Percentiles rank a stretch among this genome's conserved stretches.
Evolutionary conservation across 2,329 filamentous ascomycete species (phyloP).

Genomic region (Aspergillus sp.): DNA sequence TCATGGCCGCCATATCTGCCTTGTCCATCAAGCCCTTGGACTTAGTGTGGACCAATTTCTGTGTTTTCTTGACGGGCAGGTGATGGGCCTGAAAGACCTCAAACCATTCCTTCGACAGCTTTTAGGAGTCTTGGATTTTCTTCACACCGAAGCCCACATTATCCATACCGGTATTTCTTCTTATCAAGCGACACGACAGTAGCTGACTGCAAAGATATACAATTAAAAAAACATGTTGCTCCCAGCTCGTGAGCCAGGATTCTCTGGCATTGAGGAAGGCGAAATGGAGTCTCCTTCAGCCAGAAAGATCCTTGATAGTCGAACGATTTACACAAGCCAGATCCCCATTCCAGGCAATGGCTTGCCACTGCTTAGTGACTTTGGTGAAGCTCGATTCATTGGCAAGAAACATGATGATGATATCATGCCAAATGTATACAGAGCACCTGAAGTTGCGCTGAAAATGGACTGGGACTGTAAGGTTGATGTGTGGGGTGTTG

Average conservation of each 20-base stretch:
- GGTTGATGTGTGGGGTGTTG: constrained; percentile 28
- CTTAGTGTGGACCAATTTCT: constrained; percentile 17
- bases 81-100: constrained; percentile 17
- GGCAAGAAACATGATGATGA: constrained; percentile 10
- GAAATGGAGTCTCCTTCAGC: constrained; percentile 21
- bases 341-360: constrained; percentile 12
- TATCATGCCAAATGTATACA: constrained; percentile 23
- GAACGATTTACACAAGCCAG: constrained; percentile 23
- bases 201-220: constrained; percentile 18
- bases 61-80: constrained; percentile 8
- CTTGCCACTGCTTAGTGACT: constrained; percentile 21
- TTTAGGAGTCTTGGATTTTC: constrained; percentile 21
- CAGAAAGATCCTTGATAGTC: constrained; percentile 21
- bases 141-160: constrained; percentile 20
- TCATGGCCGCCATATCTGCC: constrained; percentile 16
- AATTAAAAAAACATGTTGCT: constrained; percentile 20
- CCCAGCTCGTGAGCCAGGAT: constrained; percentile 26
- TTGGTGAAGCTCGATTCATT: constrained; percentile 21
- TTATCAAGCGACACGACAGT: neutral
- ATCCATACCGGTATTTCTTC: constrained; percentile 21
- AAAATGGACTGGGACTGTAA: constrained; percentile 23
- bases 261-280: constrained; percentile 21
- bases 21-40: constrained; percentile 23
- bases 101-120: constrained; percentile 15
- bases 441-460: constrained; percentile 25